Percentiles rank a stretch among this genome's conserved stretches.
These are phyloP conservation scores for Daldinia grandis DNA, from an alignment of 495 filamentous ascomycete species.

Conservation along the genomic window DNA sequence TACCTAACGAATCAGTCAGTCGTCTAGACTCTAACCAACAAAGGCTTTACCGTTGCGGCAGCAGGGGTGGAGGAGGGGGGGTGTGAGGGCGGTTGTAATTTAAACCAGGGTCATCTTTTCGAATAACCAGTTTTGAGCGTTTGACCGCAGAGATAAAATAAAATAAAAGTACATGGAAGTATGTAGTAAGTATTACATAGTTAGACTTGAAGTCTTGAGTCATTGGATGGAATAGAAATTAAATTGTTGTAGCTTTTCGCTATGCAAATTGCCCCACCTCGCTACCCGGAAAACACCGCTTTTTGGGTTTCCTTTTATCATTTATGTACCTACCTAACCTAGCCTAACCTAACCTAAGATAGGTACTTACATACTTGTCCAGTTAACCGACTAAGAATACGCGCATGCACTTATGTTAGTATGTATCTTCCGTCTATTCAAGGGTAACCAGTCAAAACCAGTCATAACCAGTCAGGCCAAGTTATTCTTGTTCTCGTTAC, in stretches of 20 bases:
- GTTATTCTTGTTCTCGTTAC: not conserved
- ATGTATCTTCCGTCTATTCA: not conserved
- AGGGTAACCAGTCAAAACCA: not conserved
- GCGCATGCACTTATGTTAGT: not conserved
- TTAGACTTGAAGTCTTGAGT: not conserved
- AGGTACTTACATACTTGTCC: too few relatives aligned
- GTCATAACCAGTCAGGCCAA: not conserved
- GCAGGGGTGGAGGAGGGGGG: too few relatives aligned
- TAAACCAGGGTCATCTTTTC: not conserved
- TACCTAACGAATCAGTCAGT: not conserved
- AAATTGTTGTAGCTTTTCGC: not conserved
- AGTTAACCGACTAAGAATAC: not conserved
- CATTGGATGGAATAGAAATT: not conserved
- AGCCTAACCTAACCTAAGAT: too few relatives aligned
- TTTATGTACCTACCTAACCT: too few relatives aligned
- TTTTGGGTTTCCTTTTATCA: not conserved
- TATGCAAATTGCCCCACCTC: not conserved
- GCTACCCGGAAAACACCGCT: not conserved
- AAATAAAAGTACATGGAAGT: not conserved
- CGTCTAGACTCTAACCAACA: not conserved
- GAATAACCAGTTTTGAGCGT: not conserved
- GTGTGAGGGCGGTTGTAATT: not conserved
- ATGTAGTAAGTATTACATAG: not conserved
- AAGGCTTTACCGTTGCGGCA: too few relatives aligned
- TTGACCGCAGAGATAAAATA: not conserved